Evolutionary conservation across 306 rosid genomes (phyloP), one percentile per base, ranked within the genome.

Genomic region (Canavalia gladiata): DNA sequence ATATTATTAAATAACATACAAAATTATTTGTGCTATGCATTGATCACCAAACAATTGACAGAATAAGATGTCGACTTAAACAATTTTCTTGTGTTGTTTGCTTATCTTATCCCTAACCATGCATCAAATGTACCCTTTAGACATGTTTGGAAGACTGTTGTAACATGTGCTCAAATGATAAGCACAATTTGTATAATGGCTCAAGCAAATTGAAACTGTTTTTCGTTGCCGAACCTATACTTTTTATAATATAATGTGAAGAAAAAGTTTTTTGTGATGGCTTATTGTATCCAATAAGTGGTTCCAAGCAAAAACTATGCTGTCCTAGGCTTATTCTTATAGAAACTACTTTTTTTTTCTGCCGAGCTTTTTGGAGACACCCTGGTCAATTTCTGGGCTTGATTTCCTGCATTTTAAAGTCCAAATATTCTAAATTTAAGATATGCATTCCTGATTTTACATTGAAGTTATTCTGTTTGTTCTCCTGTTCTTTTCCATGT

Each of bases 91-190:
- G 25, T 18, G 25, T 18, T 18, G 25, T 18, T 18, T 18, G 25
- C 25, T 18, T 18, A 18, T 18, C 25, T 18, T 18, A 18, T 18
- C 25, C 25, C 25, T 18, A 18, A 18, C 25, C 25, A 18, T 18
- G 25, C 25, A 18, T 18, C 25, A 18, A 18, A 18, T 18, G 25
- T 18, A 18, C 25, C 25, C 25, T 37, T 2, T 37, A 37, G 41
- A 37, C 67, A 31, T 28, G 68, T 76, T 65, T 70, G n/a, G 46
- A 50, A 25, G 71, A 31, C 54, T 81, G 43, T 81, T 34, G 63
- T 52, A 81, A 56, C 69, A 52, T 54, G 65, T 68, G 70, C 54
- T 51, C 39, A 59, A 68, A 79, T 62, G 68, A 46, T 75, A 59
- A 83, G 74, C n/a, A 41, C 45, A 60, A 42, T 68, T 60, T 60